phyloP scores from a whole-genome alignment of 805 yeast genomes.

The Priceomyces carsonii region DNA sequence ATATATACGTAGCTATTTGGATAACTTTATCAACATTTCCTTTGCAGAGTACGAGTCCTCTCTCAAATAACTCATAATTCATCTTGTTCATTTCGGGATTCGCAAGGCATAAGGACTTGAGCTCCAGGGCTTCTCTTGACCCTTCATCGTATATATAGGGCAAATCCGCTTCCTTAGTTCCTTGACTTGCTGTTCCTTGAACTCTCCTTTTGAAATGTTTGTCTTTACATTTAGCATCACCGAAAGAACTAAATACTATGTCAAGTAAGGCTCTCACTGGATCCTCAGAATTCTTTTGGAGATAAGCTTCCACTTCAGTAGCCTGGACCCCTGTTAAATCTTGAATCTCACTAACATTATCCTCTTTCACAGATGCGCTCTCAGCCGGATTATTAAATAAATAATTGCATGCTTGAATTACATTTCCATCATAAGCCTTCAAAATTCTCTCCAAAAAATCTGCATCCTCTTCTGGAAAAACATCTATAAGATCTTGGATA shows the following conservation, averaged over 20 bases:
- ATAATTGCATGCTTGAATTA: constrained; percentile 16
- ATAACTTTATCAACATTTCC: constrained; percentile 45
- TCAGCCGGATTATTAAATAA: constrained; percentile 6
- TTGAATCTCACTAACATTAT: constrained; percentile 18
- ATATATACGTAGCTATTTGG: constrained; percentile 29
- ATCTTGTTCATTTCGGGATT: constrained; percentile 36
- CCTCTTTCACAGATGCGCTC: constrained; percentile 2
- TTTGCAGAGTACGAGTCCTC: constrained; percentile 42
- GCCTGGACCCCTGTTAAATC: constrained; percentile 14
- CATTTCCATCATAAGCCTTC: constrained; percentile 27
- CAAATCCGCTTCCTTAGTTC: not conserved
- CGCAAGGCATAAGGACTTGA: constrained; percentile 30
- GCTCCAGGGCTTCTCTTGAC: constrained; percentile 28
- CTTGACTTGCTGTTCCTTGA: constrained; percentile 24
- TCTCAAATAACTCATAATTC: constrained; percentile 38
- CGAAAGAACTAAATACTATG: constrained; percentile 21
- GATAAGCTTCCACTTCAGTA: constrained; percentile 11
- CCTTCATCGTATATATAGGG: constrained; percentile 5
- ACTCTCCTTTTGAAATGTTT: constrained; percentile 31
- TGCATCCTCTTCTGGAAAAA: constrained; percentile 47
- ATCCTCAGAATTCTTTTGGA: constrained; percentile 19
- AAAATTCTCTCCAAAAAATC: constrained; percentile 28
- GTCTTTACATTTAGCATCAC: not conserved
- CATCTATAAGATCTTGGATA: constrained; percentile 25
- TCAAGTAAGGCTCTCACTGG: constrained; percentile 32